Percentiles rank a stretch among this genome's conserved stretches.
phyloP scores from a whole-genome alignment of 352 stramenopile species.

The Globisporangium spinosum region DNA sequence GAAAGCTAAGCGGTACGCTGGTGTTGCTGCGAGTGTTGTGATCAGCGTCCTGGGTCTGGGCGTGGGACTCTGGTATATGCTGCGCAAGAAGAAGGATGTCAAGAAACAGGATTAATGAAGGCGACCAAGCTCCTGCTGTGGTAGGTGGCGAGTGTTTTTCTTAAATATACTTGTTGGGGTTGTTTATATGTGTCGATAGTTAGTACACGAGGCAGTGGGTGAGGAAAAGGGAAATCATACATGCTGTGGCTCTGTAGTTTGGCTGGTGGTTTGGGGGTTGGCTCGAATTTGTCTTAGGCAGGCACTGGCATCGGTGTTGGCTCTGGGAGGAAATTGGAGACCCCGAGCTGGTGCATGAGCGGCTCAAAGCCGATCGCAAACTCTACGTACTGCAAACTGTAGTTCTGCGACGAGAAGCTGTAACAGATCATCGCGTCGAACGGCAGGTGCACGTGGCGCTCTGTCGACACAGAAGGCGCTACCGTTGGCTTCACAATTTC shows the following conservation, averaged over 20 bases:
- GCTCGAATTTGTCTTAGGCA: neutral
- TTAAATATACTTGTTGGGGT: neutral
- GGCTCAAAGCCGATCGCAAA: conserved; percentile 85
- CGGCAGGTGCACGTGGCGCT: conserved; percentile 73
- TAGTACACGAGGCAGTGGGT: neutral
- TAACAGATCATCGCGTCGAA: conserved; percentile 85
- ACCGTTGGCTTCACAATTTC: neutral
- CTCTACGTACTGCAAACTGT: conserved; percentile 77
- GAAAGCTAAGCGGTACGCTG: conserved; percentile 38
- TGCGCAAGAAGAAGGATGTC: neutral
- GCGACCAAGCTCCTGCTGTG: neutral
- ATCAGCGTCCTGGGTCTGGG: neutral
- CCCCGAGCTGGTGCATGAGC: conserved; percentile 69
- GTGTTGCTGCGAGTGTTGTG: neutral
- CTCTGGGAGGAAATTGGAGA: conserved; percentile 51
- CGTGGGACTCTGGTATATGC: neutral
- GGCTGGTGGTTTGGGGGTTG: neutral
- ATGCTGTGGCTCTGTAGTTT: neutral
- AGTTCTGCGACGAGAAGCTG: conserved; percentile 42
- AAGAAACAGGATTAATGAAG: conserved; percentile 5
- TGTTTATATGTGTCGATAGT: neutral
- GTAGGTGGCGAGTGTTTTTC: neutral
- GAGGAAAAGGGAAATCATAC: neutral
- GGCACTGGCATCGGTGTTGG: neutral
- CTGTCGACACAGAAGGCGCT: conserved; percentile 12